A percentile compares a stretch with the other conserved stretches of the same genome.
Conservation (phyloP, 371 early-diverging fungal genomes). For the Mortierella sp. region DNA sequence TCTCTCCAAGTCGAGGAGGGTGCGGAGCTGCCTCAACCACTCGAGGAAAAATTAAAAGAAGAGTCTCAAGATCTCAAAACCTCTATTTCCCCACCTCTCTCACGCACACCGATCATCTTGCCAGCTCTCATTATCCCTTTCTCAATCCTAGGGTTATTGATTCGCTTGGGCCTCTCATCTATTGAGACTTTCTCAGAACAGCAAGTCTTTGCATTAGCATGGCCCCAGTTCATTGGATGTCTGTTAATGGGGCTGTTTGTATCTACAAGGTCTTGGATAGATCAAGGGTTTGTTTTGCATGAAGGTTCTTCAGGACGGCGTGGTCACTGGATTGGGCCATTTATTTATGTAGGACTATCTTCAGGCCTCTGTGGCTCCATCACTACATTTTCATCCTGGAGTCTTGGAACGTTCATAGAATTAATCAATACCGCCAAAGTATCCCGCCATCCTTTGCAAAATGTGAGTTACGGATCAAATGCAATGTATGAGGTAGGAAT, state of each 20-base stretch:
- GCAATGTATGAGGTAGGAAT: not conserved
- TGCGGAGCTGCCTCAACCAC: not conserved
- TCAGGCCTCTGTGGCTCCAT: conserved; percentile 90
- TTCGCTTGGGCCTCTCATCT: conserved; percentile 68
- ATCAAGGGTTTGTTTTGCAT: conserved; percentile 31
- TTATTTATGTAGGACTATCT: conserved; percentile 72
- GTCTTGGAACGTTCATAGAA: conserved; percentile 67
- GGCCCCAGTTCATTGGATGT: conserved; percentile 83
- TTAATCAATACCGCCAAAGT: conserved; percentile 61
- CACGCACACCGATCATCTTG: conserved; percentile 9
- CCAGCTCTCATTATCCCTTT: conserved; percentile 65
- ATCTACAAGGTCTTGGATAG: conserved; percentile 29
- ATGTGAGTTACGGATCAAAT: conserved; percentile 33
- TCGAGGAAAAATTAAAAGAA: not conserved
- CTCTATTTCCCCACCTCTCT: not conserved
- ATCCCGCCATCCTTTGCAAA: conserved; percentile 47
- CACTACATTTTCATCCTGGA: conserved; percentile 91
- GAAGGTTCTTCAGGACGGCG: not conserved
- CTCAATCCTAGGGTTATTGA: conserved; percentile 75
- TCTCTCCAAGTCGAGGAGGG: conserved; percentile 7
- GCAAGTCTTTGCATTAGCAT: conserved; percentile 74
- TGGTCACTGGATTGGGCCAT: conserved; percentile 57
- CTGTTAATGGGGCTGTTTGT: conserved; percentile 71
- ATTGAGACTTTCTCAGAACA: conserved; percentile 69
- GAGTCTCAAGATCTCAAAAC: not conserved